Conservation (phyloP, 805 yeast species). For the Maudiozyma pseudohumilis region DNA sequence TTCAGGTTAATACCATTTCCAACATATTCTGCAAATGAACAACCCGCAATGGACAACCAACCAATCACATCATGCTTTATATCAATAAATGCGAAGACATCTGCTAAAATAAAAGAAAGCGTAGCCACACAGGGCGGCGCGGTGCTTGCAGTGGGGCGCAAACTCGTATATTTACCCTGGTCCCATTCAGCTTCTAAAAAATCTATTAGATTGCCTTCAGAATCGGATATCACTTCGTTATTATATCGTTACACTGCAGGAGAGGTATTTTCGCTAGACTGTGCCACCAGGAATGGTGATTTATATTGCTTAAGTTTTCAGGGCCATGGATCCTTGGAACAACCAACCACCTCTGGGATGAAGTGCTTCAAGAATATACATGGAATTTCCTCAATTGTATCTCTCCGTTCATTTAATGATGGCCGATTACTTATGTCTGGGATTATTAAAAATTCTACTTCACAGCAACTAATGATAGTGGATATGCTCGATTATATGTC, state of each 20-base stretch:
- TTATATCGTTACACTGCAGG: too few relatives aligned
- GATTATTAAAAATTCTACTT: not conserved
- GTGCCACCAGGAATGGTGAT: not conserved
- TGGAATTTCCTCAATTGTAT: conserved; percentile 4
- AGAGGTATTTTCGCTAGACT: too few relatives aligned
- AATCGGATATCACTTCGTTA: conserved; percentile 1
- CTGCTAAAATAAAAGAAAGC: not conserved
- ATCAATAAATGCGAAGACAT: not conserved
- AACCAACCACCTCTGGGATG: not conserved
- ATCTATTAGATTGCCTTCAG: not conserved
- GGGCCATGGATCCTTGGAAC: not conserved
- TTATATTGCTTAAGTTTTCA: not conserved
- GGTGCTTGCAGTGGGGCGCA: not conserved
- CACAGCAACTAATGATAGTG: not conserved
- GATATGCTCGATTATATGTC: conserved; percentile 1
- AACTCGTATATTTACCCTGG: not conserved
- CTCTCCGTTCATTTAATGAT: conserved; percentile 5
- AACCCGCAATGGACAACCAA: not conserved
- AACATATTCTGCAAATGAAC: not conserved
- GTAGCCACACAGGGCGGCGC: not conserved
- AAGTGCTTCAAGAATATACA: not conserved
- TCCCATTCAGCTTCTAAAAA: not conserved
- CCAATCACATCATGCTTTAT: not conserved
- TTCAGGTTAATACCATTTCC: too few relatives aligned
- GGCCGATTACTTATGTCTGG: conserved; percentile 3